Evolutionary conservation across 257 asterid species (phyloP), one percentile per base, ranked within the genome.

Genomic region (Ehretia macrophylla): DNA sequence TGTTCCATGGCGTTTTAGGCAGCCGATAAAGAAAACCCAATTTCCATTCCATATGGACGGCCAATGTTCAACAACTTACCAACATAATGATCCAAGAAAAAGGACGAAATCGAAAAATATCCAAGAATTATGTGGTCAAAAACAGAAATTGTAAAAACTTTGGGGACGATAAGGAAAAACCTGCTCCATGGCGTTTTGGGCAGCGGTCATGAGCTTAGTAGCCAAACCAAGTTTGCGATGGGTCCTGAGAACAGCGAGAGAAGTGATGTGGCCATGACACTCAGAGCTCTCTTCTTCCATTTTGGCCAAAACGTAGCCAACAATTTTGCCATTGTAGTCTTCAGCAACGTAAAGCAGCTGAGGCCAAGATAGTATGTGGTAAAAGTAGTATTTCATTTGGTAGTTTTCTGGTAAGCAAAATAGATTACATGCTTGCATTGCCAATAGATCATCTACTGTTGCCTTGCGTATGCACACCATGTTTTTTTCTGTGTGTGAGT

Each of bases 401-500:
- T 92, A 92, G 51, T 92, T 92, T 68, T 92, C 99, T 48, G 99
- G 99, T 60, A 92, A 74, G 78, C 99, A 92, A 60, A 88, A 77
- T 44, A 92, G 70, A 69, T 92, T 92, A 86, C 99, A 92, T 8
- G 82, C 90, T 77, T 92, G 99, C 99, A 92, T 92, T 63, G 90
- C 96, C 73, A 88, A 62, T 27, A 92, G 72, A 59, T 92, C 99
- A 32, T 92, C 99, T 65, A 86, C 81, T 1, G 95, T 92, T 48
- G 99, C 99, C 75, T 86, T 84, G 66, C 99, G 82, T 65, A 92
- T 83, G 87, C 99, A 92, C 71, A 92, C 99, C 99, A 92, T 92
- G 56, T 50, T 14, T 0, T 8, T 12, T 0, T 10, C 22, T 42
- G 16, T 38, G 6, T 38, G 11, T 38, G 11, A 5, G 44, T 6